Evolutionary conservation across 83 land plant species (phyloP), one percentile per base, ranked within the genome.

Genomic region (Picea engelmannii): DNA sequence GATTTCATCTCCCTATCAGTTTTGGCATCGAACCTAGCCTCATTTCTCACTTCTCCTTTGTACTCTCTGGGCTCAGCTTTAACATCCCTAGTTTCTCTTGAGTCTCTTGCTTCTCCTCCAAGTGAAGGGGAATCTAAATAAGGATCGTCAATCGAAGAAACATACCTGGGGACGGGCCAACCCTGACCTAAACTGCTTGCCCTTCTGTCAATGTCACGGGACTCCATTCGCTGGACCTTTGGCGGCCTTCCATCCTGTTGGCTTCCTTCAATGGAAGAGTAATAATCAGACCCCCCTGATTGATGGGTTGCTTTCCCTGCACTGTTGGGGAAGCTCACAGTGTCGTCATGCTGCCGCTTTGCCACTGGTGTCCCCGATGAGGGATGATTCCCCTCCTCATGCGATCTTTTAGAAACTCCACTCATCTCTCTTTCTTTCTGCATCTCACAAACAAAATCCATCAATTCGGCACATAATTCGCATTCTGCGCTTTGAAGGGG

Each of bases 181-280:
- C 16, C 60, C 16, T 55, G 4, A n/a, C 71, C 38, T 23, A 59
- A 71, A 27, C 76, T 21, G 58, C 83, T 66, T 6, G 86, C 79
- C 66, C 85, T 78, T 66, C 79, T 84, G 6, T 83, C 88, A 9
- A 23, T 24, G 79, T 90, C 89, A 79, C 82, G 87, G 2, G 84
- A 11, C 47, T 90, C 92, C 55, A 62, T 63, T 4, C 87, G 81
- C 1, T 82, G 86, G 49, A 85, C 61, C 81, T 87, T 90, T 4
- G 87, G 42, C 13, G 75, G 17, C 25, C 87, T 81, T 42, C 85
- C 85, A 64, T 85, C 92, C 27, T 64, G 81, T 11, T 64, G 82
- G 38, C 25, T 71, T 12, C 31, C 64, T 49, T 82, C 84, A 73
- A 60, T 38, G 18, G 65, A 71, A 63, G 35, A 58, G 76, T 86